Evolutionary conservation across 202 grass and related monocot species (phyloP).

Genomic region (Eragrostis tef): DNA sequence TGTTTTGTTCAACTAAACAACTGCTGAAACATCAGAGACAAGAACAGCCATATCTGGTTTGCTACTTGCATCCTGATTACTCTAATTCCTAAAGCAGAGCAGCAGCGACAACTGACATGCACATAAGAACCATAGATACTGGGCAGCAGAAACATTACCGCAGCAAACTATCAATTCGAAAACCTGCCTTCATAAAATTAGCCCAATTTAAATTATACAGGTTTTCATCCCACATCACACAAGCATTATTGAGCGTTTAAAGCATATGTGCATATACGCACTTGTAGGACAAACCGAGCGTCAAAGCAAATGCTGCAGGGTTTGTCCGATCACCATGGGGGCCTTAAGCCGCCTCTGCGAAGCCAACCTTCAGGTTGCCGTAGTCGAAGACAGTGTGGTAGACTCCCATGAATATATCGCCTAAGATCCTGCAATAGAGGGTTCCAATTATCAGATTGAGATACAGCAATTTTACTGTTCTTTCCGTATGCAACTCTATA

Average conservation of each 20-base stretch:
- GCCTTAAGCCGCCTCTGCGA: constrained; percentile 71
- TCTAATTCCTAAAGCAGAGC: background rate
- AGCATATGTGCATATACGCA: constrained; percentile 14
- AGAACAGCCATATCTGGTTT: background rate
- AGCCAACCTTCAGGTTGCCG: constrained; percentile 75
- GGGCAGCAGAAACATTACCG: background rate
- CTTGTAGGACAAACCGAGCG: background rate
- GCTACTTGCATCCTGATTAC: background rate
- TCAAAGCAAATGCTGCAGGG: background rate
- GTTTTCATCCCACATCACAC: constrained; percentile 32
- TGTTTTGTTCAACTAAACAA: background rate
- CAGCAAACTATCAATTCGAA: background rate
- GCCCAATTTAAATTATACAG: constrained; percentile 8
- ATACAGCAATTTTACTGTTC: background rate
- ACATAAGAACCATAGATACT: background rate
- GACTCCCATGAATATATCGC: constrained; percentile 90
- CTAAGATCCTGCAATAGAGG: constrained; percentile 65
- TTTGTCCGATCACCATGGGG: background rate
- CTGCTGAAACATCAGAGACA: background rate
- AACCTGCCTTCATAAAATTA: constrained; percentile 23
- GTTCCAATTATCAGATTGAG: background rate
- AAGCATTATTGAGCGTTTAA: constrained; percentile 43
- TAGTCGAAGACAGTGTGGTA: constrained; percentile 98
- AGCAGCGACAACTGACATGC: background rate
- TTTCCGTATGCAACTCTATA: background rate